These are phyloP conservation scores for Dryadomyces quercivorus DNA, from an alignment of 2,329 filamentous ascomycete genomes.

Conservation along the genomic window DNA sequence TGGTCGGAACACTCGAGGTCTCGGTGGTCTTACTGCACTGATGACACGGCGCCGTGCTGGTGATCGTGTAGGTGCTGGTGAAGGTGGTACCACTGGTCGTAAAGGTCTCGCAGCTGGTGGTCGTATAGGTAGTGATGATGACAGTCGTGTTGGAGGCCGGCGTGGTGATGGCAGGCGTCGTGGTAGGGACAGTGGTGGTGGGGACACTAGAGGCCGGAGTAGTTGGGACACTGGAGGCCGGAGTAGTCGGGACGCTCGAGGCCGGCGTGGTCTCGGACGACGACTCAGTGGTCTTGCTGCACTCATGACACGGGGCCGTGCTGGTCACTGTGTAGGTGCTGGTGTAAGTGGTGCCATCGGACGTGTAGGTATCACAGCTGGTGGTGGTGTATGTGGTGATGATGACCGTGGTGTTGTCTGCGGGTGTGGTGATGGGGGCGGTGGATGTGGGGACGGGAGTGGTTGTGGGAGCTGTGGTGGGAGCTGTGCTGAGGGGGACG, in stretches of 20 bases:
- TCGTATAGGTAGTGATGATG: constrained; percentile 1
- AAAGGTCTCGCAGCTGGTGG: background rate
- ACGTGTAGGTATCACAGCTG: background rate
- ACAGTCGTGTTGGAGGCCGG: background rate
- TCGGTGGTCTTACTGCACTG: background rate
- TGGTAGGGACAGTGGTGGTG: constrained; percentile 2
- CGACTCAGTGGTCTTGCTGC: background rate
- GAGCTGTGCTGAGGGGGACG: background rate
- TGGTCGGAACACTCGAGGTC: background rate
- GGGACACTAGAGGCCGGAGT: too few relatives aligned
- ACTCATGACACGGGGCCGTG: background rate
- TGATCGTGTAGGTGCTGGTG: constrained; percentile 3
- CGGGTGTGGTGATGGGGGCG: background rate
- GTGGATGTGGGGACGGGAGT: too few relatives aligned
- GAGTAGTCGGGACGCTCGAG: background rate
- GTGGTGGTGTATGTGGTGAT: constrained; percentile 1
- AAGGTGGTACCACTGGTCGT: constrained; percentile 5
- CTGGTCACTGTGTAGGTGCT: background rate
- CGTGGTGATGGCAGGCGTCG: background rate
- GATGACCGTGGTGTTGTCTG: constrained; percentile 1
- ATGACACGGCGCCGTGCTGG: background rate
- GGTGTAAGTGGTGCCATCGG: constrained; percentile 7
- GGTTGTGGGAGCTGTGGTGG: too few relatives aligned
- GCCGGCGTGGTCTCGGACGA: too few relatives aligned
- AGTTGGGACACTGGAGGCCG: too few relatives aligned